A percentile compares a stretch with the other conserved stretches of the same genome.
Evolutionary conservation across 2,329 filamentous ascomycete species (phyloP).

Genomic region (Tolypocladium ovalisporum): DNA sequence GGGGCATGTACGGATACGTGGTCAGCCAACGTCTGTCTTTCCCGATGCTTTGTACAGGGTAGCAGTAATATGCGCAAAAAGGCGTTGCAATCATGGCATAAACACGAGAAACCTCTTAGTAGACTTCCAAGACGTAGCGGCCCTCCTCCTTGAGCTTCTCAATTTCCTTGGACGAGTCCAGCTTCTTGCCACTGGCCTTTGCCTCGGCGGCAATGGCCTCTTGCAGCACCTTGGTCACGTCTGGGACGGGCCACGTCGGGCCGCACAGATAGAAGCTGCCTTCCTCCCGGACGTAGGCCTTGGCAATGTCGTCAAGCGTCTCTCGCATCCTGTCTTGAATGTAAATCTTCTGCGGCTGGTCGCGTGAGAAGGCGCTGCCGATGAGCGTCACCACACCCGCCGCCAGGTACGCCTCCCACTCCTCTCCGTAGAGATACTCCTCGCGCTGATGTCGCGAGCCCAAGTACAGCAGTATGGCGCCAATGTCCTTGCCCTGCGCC

Average conservation of each 20-base stretch:
- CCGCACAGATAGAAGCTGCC: constrained; percentile 96
- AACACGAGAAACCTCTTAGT: constrained; percentile 43
- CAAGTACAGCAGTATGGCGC: constrained; percentile 88
- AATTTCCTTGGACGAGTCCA: constrained; percentile 82
- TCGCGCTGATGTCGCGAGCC: constrained; percentile 94
- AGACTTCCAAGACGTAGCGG: constrained; percentile 93
- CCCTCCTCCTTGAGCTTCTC: constrained; percentile 93
- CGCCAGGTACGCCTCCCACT: constrained; percentile 97
- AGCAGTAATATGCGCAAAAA: not conserved
- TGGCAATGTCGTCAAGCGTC: constrained; percentile 68
- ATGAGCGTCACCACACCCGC: constrained; percentile 92
- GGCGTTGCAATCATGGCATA: not conserved
- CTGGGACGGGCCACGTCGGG: constrained; percentile 95
- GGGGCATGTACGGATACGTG: not conserved
- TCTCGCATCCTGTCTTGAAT: constrained; percentile 98
- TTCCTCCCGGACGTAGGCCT: constrained; percentile 78
- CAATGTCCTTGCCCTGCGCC: constrained; percentile 91
- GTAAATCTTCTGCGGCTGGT: constrained; percentile 98
- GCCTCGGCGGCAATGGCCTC: constrained; percentile 79
- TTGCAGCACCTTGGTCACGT: constrained; percentile 87
- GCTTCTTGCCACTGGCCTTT: constrained; percentile 61
- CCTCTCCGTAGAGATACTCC: constrained; percentile 97
- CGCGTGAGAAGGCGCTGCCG: constrained; percentile 87
- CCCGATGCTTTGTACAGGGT: not conserved
- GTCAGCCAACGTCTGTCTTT: not conserved